Percentiles rank a stretch among this genome's conserved stretches.
Conservation (phyloP, 2,329 filamentous ascomycete species). For the Grosmannia serpens region DNA sequence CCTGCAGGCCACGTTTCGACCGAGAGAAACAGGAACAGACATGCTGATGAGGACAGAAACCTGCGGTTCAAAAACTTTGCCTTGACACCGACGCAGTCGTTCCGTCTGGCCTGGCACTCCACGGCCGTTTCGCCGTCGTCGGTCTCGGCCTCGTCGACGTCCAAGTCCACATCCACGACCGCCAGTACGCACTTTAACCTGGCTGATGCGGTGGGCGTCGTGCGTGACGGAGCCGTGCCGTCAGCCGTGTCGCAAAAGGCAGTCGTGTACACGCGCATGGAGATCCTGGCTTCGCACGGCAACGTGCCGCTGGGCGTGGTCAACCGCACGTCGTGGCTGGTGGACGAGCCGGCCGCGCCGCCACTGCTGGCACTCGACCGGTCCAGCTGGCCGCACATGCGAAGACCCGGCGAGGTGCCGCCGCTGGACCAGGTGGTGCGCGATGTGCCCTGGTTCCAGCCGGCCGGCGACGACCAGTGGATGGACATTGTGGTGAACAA, state of each 20-base stretch:
- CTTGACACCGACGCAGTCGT: constrained; percentile 2
- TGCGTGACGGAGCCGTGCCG: neutral
- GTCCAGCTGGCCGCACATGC: constrained; percentile 1
- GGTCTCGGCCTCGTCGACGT: neutral
- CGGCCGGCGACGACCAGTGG: neutral
- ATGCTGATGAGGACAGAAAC: neutral
- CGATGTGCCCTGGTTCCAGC: constrained; percentile 7
- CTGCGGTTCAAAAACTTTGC: constrained; percentile 10
- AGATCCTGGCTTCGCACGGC: constrained; percentile 6
- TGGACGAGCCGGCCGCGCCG: neutral
- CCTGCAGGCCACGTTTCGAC: no score
- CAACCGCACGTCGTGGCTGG: constrained; percentile 11
- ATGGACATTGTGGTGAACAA: constrained; percentile 56
- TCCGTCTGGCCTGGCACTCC: neutral
- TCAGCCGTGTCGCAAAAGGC: neutral
- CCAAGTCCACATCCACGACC: neutral
- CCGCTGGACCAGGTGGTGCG: constrained; percentile 4
- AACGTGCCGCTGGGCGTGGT: constrained; percentile 11
- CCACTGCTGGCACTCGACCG: constrained; percentile 8
- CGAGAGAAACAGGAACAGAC: neutral
- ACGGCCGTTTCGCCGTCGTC: neutral
- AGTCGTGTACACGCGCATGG: constrained; percentile 9
- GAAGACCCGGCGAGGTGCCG: neutral
- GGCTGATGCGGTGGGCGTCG: neutral
- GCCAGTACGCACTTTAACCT: neutral